Conservation (phyloP, 2,329 filamentous ascomycete species). For the Seiridium cupressi region DNA sequence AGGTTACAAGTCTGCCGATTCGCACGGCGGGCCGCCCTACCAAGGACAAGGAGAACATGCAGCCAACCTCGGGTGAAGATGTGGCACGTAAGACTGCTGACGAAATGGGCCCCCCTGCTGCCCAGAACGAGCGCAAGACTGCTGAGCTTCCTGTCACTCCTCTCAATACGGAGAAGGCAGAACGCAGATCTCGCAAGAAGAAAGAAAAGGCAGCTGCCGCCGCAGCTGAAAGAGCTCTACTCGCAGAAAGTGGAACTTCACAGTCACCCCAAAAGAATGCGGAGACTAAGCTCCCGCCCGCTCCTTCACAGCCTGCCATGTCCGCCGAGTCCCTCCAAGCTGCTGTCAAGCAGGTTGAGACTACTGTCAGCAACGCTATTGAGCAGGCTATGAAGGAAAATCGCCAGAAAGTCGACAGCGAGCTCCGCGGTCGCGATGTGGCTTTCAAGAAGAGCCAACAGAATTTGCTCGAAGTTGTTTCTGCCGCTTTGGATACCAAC, state of each 20-base stretch:
- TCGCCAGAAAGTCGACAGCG: conserved; percentile 63
- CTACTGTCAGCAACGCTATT: conserved; percentile 47
- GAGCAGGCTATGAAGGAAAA: conserved; percentile 60
- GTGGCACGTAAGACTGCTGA: conserved; percentile 21
- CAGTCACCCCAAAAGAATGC: conserved; percentile 33
- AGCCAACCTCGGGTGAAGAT: conserved; percentile 20
- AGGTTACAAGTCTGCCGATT: conserved; percentile 28
- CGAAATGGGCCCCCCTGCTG: conserved; percentile 11
- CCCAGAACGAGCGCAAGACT: conserved; percentile 27
- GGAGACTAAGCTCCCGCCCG: conserved; percentile 22
- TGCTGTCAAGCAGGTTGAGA: conserved; percentile 54
- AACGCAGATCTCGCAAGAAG: conserved; percentile 31
- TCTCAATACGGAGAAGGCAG: conserved; percentile 26
- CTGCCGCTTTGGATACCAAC: conserved; percentile 60
- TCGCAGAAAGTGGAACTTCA: conserved; percentile 44
- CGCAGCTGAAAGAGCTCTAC: conserved; percentile 44
- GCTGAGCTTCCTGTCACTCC: conserved; percentile 21
- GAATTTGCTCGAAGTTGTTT: conserved; percentile 56
- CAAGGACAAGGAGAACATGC: conserved; percentile 25
- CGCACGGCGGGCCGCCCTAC: conserved; percentile 20
- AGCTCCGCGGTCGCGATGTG: conserved; percentile 52
- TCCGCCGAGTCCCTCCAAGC: conserved; percentile 47
- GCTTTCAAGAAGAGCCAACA: conserved; percentile 53
- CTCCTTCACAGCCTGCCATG: conserved; percentile 20
- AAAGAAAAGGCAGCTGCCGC: conserved; percentile 60